Evolutionary conservation across 2,329 filamentous ascomycete species (phyloP), one percentile per base, ranked within the genome.

Genomic region (Myotisia sp.): DNA sequence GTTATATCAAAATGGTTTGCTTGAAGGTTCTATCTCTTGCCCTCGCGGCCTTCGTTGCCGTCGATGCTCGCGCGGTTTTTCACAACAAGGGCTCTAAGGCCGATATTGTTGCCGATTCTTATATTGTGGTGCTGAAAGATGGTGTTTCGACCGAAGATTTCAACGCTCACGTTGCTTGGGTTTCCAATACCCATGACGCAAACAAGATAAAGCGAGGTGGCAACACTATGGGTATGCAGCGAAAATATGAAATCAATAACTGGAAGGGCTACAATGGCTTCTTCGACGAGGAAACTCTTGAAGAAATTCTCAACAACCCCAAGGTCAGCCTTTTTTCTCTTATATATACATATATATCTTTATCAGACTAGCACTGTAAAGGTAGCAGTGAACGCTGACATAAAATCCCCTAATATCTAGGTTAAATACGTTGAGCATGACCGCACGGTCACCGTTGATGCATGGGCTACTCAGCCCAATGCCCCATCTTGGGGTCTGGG

Each of bases 401-500:
- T 4, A 14, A 3, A 9, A 29, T 8, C n/a, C 16, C 13, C 6
- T 21, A 36, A 5, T 23, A 4, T 9, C 19, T 31, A 44, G 42
- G 42, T 44, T 10, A 33, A 34, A 19, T 42, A 38, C 29, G 34
- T 44, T 30, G 42, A 44, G 31, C 35, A 29, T 9, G 37, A 44
- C 34, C 29, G 29, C 6, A 30, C 40, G 21, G 33, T 41, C 29
- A 33, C 20, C 9, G 12, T 36, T n/a, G 13, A 29, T 21, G 23
- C 21, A 17, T 5, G 29, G 6, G 13, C 13, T 21, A 44, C 42
- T n/a, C 44, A 47, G 17, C 47, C 49, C 32, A 41, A 34, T 21
- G 41, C 37, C 30, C 47, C 55, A 26, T 47, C 51, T n/a, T 59
- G 50, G 51, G 55, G 55, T 14, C 47, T 59, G 8, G 46, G 47